Percentiles rank a stretch among this genome's conserved stretches.
Conservation (phyloP, 208 protist genomes). For the Sergeia podlipaevii region DNA sequence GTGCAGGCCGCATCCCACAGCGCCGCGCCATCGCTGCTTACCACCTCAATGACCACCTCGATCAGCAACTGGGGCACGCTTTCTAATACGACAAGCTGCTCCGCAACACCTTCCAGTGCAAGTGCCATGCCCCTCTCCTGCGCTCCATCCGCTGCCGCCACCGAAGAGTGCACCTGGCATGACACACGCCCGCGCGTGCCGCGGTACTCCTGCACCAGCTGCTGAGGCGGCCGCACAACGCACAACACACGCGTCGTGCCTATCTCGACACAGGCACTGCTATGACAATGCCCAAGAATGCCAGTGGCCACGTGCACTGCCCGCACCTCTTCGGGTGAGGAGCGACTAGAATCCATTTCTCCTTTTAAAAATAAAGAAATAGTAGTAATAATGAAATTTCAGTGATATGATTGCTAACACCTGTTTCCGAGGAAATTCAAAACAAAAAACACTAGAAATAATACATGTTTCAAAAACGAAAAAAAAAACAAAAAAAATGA, state of each 20-base stretch:
- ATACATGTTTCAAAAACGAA: background rate
- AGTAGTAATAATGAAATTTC: too few relatives aligned
- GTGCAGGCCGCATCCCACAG: slow-evolving; percentile 71
- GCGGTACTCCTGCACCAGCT: slow-evolving; percentile 83
- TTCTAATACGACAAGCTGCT: slow-evolving; percentile 69
- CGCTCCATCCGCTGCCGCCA: slow-evolving; percentile 5
- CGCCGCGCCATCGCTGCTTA: slow-evolving; percentile 59
- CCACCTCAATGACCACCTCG: slow-evolving; percentile 68
- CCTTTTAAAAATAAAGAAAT: slow-evolving; percentile 19
- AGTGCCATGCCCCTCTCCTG: slow-evolving; percentile 56
- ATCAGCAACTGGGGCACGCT: slow-evolving; percentile 76
- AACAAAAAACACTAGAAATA: background rate
- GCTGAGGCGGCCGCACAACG: slow-evolving; percentile 75
- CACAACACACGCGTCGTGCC: slow-evolving; percentile 79
- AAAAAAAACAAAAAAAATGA: slow-evolving; percentile 13
- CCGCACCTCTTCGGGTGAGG: slow-evolving; percentile 36
- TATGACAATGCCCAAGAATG: slow-evolving; percentile 72
- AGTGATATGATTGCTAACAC: background rate
- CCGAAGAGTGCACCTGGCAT: slow-evolving; percentile 47
- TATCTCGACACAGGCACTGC: slow-evolving; percentile 76
- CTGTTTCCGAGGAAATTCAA: slow-evolving; percentile 8
- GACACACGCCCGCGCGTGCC: slow-evolving; percentile 64
- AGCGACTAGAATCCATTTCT: slow-evolving; percentile 20
- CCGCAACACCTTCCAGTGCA: slow-evolving; percentile 71
- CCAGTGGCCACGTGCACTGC: slow-evolving; percentile 64